Evolutionary conservation across 2,329 filamentous ascomycete genomes (phyloP), one percentile per base, ranked within the genome.

Genomic region (Epicoccum nigrum): DNA sequence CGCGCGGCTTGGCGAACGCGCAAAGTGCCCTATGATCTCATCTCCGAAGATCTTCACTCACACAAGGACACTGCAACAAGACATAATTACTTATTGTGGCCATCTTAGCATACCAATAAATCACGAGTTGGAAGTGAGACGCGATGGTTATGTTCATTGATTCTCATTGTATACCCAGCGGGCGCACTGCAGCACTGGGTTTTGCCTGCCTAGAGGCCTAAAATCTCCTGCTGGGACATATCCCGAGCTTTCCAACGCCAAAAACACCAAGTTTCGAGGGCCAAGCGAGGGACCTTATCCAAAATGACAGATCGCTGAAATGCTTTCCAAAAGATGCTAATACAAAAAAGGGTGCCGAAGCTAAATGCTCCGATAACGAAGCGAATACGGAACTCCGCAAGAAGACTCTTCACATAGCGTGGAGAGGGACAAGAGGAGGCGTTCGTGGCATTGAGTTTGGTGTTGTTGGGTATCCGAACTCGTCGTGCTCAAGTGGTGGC

Each of bases 391-490:
- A 23, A 21, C 20, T 3, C 15, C 25, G 38, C 17, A 47, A 34
- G 4, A 12, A 15, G 21, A 25, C 25, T 25, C 43, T 13, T 68
- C 58, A 72, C 55, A 66, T 55, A 16, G 55, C 38, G 42, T 61
- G 60, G 38, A 68, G 55, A 17, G 59, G 60, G 41, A 72, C 68
- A 82, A 74, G 62, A 54, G 80, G 81, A 34, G 87, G 87, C 35
- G 87, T 89, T 38, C 81, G 81, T 25, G 86, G 86, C 83, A 90
- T 86, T n/a, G 86, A 89, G 58, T 88, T 76, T 54, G 88, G 88
- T 45, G 88, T 90, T 34, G 83, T 83, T 30, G 87, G 87, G 74
- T 72, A 77, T 43, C 62, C 60, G 40, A 68, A 71, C 51, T 78
- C 76, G 44, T 74, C 87, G 70, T 88, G 86, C 65, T 86, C 88